Evolutionary conservation across 768 basidiomycete species (phyloP).

Genomic region (Neoboletus magnificus): DNA sequence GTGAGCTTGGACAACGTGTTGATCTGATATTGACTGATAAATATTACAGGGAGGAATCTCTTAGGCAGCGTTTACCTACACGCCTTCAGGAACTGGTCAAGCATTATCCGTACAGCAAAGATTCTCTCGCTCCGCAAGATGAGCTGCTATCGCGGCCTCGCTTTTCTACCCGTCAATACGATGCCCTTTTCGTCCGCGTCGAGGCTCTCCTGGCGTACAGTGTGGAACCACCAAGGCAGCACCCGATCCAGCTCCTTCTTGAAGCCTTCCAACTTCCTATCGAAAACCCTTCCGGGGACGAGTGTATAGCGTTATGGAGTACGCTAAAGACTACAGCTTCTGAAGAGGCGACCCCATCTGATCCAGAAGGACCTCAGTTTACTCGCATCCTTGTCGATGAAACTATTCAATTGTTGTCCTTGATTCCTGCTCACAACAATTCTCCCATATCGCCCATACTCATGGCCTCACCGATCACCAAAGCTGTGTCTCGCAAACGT

Average conservation of each 20-base stretch:
- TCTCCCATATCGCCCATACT: constrained; percentile 28
- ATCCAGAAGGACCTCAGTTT: constrained; percentile 38
- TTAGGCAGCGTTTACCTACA: constrained; percentile 55
- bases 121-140: constrained; percentile 30
- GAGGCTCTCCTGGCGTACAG: constrained; percentile 48
- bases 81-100: constrained; percentile 69
- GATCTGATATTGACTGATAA: constrained; percentile 3
- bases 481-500: constrained; percentile 28
- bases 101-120: constrained; percentile 58
- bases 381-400: constrained; percentile 66
- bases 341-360: constrained; percentile 22
- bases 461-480: constrained; percentile 36
- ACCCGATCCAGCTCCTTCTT: constrained; percentile 57
- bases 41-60: constrained; percentile 52
- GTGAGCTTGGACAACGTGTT: constrained; percentile 34
- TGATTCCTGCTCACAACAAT: constrained; percentile 44
- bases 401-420: constrained; percentile 50
- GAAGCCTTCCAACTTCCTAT: constrained; percentile 53
- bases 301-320: constrained; percentile 50
- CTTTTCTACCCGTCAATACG: constrained; percentile 62
- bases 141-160: constrained; percentile 58
- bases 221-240: constrained; percentile 39
- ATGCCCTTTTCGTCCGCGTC: constrained; percentile 66
- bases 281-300: constrained; percentile 32
- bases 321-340: constrained; percentile 45